These are phyloP conservation scores for Eudorina sp. DNA, from an alignment of 139 green algal species.

Conservation along the genomic window DNA sequence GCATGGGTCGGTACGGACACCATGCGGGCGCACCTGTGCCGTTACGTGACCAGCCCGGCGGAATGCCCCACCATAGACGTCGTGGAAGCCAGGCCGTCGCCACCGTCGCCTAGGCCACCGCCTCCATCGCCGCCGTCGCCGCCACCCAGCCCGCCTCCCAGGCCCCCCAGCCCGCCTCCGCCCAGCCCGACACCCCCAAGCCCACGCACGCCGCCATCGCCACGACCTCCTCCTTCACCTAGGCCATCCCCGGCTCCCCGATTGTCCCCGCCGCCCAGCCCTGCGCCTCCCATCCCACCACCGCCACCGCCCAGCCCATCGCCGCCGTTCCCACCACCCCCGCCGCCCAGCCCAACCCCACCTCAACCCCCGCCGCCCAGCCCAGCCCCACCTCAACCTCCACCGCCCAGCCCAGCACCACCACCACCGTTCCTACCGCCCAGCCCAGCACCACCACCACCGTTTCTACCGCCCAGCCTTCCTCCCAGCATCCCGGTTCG, in stretches of 20 bases:
- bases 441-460: too few relatives aligned
- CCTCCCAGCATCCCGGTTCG: too few relatives aligned
- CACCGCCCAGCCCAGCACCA: too few relatives aligned
- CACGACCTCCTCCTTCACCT: background rate
- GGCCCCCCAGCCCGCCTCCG: background rate
- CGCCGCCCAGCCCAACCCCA: too few relatives aligned
- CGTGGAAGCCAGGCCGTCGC: background rate
- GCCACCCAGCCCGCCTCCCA: background rate
- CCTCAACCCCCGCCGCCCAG: too few relatives aligned
- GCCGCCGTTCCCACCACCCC: too few relatives aligned
- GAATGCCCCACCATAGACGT: background rate
- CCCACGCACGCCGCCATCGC: background rate
- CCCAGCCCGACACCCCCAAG: background rate
- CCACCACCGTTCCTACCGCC: too few relatives aligned
- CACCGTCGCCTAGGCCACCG: background rate
- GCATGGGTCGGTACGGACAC: background rate
- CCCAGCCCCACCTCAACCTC: too few relatives aligned
- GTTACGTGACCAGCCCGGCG: background rate
- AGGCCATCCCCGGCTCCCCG: background rate
- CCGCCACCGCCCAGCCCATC: background rate
- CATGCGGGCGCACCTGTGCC: slow-evolving; percentile 18
- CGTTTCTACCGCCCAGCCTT: too few relatives aligned
- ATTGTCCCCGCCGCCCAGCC: background rate
- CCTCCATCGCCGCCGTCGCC: background rate
- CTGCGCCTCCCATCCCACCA: background rate